These are phyloP conservation scores for Lachnellula suecica DNA, from an alignment of 2,329 filamentous ascomycete species.

Conservation along the genomic window DNA sequence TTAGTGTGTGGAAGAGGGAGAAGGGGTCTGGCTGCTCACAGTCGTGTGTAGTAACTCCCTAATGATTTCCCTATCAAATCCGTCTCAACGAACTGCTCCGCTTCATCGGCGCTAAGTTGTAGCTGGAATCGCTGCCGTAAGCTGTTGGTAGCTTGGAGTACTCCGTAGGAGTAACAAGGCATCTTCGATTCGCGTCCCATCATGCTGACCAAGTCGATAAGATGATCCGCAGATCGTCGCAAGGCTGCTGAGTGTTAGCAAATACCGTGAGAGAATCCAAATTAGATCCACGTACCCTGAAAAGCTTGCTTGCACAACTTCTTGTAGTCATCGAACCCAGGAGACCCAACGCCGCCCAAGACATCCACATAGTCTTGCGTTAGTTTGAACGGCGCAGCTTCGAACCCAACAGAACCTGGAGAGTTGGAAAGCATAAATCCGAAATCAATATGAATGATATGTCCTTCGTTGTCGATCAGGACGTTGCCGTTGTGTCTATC, in stretches of 20 bases:
- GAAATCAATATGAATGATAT: constrained; percentile 88
- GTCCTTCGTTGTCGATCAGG: constrained; percentile 79
- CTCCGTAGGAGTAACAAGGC: constrained; percentile 77
- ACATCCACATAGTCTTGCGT: constrained; percentile 86
- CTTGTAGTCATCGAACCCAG: constrained; percentile 75
- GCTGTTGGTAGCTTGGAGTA: constrained; percentile 67
- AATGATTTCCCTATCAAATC: constrained; percentile 79
- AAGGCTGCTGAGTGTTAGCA: constrained; percentile 51
- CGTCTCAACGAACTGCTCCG: constrained; percentile 76
- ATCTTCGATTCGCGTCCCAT: constrained; percentile 84
- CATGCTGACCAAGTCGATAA: constrained; percentile 79
- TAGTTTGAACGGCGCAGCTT: constrained; percentile 83
- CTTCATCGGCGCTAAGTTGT: constrained; percentile 79
- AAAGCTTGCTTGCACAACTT: constrained; percentile 80
- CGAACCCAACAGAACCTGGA: constrained; percentile 79
- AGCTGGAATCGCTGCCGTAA: constrained; percentile 76
- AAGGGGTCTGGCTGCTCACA: constrained; percentile 53
- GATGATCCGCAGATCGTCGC: constrained; percentile 74
- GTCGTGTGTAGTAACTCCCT: constrained; percentile 83
- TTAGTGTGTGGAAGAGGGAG: neutral
- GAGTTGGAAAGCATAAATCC: constrained; percentile 89
- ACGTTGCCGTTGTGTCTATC: constrained; percentile 87
- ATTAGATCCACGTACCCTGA: constrained; percentile 55
- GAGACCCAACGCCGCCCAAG: constrained; percentile 68
- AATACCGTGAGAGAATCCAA: neutral